phyloP scores from a whole-genome alignment of 371 early-diverging fungal genomes.

The Parasitella parasitica region DNA sequence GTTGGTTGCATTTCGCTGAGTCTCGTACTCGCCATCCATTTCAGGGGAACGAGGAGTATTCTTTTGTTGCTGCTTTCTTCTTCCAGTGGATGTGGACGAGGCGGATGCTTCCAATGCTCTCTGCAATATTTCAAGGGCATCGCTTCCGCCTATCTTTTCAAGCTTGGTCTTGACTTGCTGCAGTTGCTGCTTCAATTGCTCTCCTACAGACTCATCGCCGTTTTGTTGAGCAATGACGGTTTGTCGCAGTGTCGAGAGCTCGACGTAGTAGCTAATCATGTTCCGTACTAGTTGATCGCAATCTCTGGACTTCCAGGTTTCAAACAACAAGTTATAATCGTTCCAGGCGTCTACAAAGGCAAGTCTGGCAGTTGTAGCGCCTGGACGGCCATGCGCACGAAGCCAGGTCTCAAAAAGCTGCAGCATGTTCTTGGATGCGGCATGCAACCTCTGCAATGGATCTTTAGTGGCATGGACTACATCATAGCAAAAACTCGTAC shows the following conservation, averaged over 20 bases:
- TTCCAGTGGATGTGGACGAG: constrained; percentile 11
- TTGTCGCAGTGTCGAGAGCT: constrained; percentile 68
- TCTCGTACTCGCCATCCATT: neutral
- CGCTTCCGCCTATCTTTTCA: constrained; percentile 25
- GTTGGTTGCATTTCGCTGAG: neutral
- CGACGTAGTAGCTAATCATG: constrained; percentile 68
- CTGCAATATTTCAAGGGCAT: constrained; percentile 27
- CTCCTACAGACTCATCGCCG: constrained; percentile 59
- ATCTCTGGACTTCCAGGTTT: constrained; percentile 74
- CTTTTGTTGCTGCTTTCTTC: constrained; percentile 11
- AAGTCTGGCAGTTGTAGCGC: constrained; percentile 32
- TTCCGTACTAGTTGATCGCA: constrained; percentile 57
- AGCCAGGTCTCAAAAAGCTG: constrained; percentile 58
- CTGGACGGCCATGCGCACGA: constrained; percentile 27
- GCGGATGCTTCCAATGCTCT: constrained; percentile 17
- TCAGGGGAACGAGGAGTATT: constrained; percentile 20
- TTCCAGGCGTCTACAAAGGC: constrained; percentile 52
- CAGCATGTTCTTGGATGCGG: constrained; percentile 51
- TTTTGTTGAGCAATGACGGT: constrained; percentile 42
- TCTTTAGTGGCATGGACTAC: neutral
- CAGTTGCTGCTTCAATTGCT: constrained; percentile 55
- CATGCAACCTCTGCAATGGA: constrained; percentile 29
- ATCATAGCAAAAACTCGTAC: constrained; percentile 23
- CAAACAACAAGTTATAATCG: constrained; percentile 61
- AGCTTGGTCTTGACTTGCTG: constrained; percentile 32